A percentile compares a stretch with the other conserved stretches of the same genome.
These are phyloP conservation scores for Hypericum perforatum DNA, from an alignment of 345 rosid genomes.

Conservation along the genomic window DNA sequence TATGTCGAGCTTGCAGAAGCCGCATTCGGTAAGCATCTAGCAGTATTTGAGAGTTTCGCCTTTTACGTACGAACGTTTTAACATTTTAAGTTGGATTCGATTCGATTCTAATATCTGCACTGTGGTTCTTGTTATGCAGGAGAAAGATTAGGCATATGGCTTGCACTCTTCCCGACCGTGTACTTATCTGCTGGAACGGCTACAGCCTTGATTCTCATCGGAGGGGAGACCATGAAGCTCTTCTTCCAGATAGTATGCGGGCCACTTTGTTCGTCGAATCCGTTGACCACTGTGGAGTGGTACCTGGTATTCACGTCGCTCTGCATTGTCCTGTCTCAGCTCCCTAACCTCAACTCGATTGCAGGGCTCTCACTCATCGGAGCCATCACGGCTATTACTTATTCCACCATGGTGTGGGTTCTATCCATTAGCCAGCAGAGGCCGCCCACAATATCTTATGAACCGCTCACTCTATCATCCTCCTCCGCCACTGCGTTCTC, in stretches of 20 bases:
- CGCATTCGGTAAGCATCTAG: slow-evolving; percentile 63
- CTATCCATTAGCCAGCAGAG: slow-evolving; percentile 88
- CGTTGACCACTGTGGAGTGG: slow-evolving; percentile 92
- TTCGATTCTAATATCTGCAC: too few relatives aligned
- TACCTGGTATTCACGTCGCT: slow-evolving; percentile 88
- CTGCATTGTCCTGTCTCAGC: slow-evolving; percentile 91
- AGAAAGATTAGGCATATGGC: slow-evolving; percentile 83
- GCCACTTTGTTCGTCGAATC: slow-evolving; percentile 76
- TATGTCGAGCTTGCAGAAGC: slow-evolving; percentile 97
- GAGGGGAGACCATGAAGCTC: slow-evolving; percentile 94
- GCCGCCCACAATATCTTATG: slow-evolving; percentile 67
- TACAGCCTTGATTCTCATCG: slow-evolving; percentile 76
- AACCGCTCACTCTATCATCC: slow-evolving; percentile 60
- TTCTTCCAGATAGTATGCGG: slow-evolving; percentile 92
- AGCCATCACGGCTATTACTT: slow-evolving; percentile 86
- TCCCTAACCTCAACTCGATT: slow-evolving; percentile 92
- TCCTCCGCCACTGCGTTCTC: slow-evolving; percentile 53
- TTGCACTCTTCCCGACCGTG: slow-evolving; percentile 88
- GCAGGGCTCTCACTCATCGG: slow-evolving; percentile 93
- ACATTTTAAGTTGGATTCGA: too few relatives aligned
- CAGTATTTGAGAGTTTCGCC: too few relatives aligned
- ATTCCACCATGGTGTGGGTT: slow-evolving; percentile 93
- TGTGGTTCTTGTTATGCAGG: slow-evolving; percentile 32
- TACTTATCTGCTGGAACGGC: slow-evolving; percentile 96
- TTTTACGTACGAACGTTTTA: too few relatives aligned